Conservation (phyloP, 345 rosid genomes). For the Arabis hirsuta region DNA sequence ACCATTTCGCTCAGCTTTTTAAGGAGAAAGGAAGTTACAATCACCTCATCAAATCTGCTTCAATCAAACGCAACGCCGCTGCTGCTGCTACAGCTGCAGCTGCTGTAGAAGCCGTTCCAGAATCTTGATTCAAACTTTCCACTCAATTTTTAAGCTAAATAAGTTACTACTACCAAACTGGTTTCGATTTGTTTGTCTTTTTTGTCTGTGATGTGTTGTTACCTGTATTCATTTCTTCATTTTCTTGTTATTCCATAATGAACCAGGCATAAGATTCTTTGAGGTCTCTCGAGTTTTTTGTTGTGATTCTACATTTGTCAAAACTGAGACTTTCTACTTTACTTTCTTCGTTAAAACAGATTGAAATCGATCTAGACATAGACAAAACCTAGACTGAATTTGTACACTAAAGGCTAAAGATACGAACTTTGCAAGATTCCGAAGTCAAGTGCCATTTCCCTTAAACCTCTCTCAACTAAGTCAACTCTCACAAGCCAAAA, state of each 20-base stretch:
- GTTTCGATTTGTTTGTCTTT: constrained; percentile 2
- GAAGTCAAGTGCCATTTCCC: too few relatives aligned
- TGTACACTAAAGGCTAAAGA: constrained; percentile 1
- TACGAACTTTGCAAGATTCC: background rate
- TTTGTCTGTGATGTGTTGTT: constrained; percentile 4
- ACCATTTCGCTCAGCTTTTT: constrained; percentile 96
- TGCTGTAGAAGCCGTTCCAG: constrained; percentile 65
- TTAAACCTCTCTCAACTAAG: too few relatives aligned
- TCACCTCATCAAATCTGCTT: constrained; percentile 83
- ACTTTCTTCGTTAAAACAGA: background rate
- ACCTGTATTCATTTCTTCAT: constrained; percentile 2
- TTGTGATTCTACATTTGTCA: constrained; percentile 18
- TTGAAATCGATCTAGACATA: background rate
- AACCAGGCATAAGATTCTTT: constrained; percentile 2
- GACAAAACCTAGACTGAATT: background rate
- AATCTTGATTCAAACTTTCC: constrained; percentile 45
- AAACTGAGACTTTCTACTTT: constrained; percentile 20
- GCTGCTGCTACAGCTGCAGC: constrained; percentile 61
- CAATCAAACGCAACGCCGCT: constrained; percentile 70
- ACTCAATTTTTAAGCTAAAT: constrained; percentile 10
- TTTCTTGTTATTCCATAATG: constrained; percentile 20
- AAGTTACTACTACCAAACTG: constrained; percentile 9
- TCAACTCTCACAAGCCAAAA: too few relatives aligned
- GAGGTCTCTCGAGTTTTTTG: constrained; percentile 1
- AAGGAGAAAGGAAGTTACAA: constrained; percentile 99